Percentiles rank a stretch among this genome's conserved stretches.
phyloP scores from a whole-genome alignment of 108 stramenopile genomes.

The Cyclostephanos tholiformis region DNA sequence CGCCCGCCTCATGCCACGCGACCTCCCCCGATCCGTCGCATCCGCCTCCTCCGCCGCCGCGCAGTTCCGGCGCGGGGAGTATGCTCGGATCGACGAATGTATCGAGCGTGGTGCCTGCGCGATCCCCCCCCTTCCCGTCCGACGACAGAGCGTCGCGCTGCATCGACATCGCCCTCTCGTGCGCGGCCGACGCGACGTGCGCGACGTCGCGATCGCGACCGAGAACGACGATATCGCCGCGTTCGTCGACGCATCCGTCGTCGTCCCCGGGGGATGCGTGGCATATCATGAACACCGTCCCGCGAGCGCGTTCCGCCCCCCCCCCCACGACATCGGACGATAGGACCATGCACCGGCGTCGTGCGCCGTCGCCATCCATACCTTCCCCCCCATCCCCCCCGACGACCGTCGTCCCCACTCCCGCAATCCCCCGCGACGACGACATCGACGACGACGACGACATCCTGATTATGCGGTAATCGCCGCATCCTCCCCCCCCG shows the following conservation, averaged over 20 bases:
- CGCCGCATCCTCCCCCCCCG: not conserved
- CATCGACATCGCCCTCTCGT: conserved; percentile 29
- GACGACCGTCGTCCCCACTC: no score
- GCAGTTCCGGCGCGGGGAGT: conserved; percentile 28
- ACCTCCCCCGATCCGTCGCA: conserved; percentile 19
- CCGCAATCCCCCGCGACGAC: no score
- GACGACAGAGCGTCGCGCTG: conserved; percentile 15
- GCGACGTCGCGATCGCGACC: not conserved
- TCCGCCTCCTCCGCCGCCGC: conserved; percentile 4
- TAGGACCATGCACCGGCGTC: conserved; percentile 11
- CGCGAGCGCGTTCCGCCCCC: no score
- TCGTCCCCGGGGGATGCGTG: not conserved
- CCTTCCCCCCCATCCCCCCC: not conserved
- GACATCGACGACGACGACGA: not conserved
- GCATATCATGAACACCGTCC: conserved; percentile 18
- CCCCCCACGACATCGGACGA: not conserved
- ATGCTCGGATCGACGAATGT: conserved; percentile 18
- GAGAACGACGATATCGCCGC: no score
- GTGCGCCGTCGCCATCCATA: no score
- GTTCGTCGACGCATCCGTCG: not conserved
- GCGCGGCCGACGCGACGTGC: conserved; percentile 18
- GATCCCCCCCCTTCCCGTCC: not conserved
- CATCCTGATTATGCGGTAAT: not conserved
- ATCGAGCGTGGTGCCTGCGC: conserved; percentile 1
- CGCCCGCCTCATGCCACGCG: no score